Evolutionary conservation across 495 filamentous ascomycete species (phyloP).

Genomic region (Parmelia sp.): DNA sequence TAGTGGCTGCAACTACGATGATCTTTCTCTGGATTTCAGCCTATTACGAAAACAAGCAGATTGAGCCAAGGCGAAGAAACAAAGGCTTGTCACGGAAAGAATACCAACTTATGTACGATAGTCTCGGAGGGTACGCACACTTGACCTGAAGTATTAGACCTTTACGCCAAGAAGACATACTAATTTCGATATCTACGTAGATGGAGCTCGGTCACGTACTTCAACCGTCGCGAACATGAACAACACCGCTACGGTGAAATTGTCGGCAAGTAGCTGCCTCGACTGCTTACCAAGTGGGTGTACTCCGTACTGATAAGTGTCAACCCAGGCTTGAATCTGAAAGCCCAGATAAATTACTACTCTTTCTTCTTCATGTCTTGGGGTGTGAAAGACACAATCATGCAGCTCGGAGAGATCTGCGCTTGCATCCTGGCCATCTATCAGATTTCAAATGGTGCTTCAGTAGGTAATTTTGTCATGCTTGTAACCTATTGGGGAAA

Average conservation of each 20-base stretch:
- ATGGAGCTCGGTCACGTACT: constrained; percentile 63
- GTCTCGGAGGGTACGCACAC: constrained; percentile 55
- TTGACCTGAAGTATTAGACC: constrained; percentile 22
- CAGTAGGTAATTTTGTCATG: constrained; percentile 64
- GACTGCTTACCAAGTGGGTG: not conserved
- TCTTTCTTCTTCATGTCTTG: constrained; percentile 4
- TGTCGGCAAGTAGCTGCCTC: constrained; percentile 18
- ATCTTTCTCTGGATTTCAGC: constrained; percentile 59
- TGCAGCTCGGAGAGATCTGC: constrained; percentile 56
- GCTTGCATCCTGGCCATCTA: constrained; percentile 63
- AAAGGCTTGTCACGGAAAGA: constrained; percentile 38
- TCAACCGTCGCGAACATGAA: constrained; percentile 66
- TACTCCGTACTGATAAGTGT: not conserved
- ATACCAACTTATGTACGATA: constrained; percentile 54
- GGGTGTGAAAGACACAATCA: constrained; percentile 51
- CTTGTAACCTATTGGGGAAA: constrained; percentile 66
- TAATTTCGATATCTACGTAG: constrained; percentile 28
- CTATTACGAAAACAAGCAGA: constrained; percentile 41
- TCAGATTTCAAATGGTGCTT: constrained; percentile 53
- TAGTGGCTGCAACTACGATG: constrained; percentile 54
- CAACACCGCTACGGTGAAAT: constrained; percentile 49
- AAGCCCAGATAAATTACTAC: not conserved
- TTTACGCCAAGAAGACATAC: not conserved
- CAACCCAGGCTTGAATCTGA: not conserved
- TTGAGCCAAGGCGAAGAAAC: constrained; percentile 17